These are phyloP conservation scores for Physcomitrellopsis africana DNA, from an alignment of 225 moss, liverwort and hornwort genomes.

Conservation along the genomic window DNA sequence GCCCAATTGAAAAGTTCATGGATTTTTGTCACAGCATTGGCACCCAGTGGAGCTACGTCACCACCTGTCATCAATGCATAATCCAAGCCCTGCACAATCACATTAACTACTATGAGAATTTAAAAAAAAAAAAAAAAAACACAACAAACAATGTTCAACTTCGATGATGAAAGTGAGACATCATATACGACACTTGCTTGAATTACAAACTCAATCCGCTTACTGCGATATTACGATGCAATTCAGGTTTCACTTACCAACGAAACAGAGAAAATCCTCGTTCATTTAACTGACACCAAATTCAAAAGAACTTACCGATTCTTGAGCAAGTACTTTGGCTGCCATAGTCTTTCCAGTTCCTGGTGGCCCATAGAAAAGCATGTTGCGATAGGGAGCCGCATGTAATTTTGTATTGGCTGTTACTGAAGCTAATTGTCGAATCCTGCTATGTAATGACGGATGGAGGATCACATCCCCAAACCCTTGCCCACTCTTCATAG, in stretches of 20 bases:
- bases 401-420: conserved; percentile 82
- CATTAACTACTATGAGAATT: background rate
- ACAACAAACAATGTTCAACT: background rate
- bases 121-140: too few relatives aligned
- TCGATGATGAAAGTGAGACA: background rate
- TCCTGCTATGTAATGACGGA: conserved; percentile 70
- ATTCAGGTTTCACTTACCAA: background rate
- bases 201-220: too few relatives aligned
- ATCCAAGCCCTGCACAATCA: conserved; percentile 73
- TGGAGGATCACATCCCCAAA: conserved; percentile 82
- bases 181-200: too few relatives aligned
- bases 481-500: conserved; percentile 66
- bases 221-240: too few relatives aligned
- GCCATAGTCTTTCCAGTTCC: conserved; percentile 99
- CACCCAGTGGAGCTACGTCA: conserved; percentile 90
- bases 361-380: conserved; percentile 98
- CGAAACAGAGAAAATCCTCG: background rate
- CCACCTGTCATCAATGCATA: conserved; percentile 99
- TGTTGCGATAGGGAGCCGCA: conserved; percentile 81
- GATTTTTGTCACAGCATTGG: conserved; percentile 90
- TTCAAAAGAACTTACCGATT: conserved; percentile 56
- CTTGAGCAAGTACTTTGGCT: conserved; percentile 85
- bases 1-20: conserved; percentile 99
- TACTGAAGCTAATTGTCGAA: conserved; percentile 80
- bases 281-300: background rate